Evolutionary conservation across 2,329 filamentous ascomycete genomes (phyloP), one percentile per base, ranked within the genome.

Genomic region (Fusarium austroafricanum): DNA sequence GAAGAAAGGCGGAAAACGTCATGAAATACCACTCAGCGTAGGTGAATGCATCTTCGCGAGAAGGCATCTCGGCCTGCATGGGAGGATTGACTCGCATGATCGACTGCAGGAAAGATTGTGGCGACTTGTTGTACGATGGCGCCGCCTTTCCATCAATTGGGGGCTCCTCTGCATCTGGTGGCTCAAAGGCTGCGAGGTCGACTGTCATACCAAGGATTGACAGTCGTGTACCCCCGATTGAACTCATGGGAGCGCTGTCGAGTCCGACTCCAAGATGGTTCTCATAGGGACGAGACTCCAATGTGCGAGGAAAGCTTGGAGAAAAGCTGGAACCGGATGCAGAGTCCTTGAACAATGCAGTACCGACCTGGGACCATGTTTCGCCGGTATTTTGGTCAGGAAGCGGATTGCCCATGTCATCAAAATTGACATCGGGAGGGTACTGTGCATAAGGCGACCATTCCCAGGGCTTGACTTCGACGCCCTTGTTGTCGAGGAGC

Each of bases 171-270:
- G 88, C 83, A 62, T 93, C 91, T 2, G 84, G 82, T 2, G 86
- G 87, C 45, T 90, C 85, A 73, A 92, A 93, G 43, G 90, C 88
- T 14, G 90, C 89, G 40, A 95, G 86, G 77, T 96, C 91, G 72
- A 96, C 91, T 44, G 92, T 90, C 70, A 91, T 91, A 33, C 92
- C 93, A 40, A 96, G 87, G 53, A 96, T 87, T 2, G 91, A 90
- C n/a, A 96, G 81, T 10, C 87, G 88, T 0, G 91, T 94, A 45
- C 92, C 92, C 72, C 90, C 90, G 74, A 94, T 90, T 10, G 90
- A 89, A 77, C 89, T 92, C 37, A 94, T 79, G 50, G 88, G 87
- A 10, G 87, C 86, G 70, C 86, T 88, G 55, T 90, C 87, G 9
- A 85, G 83, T 4, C 85, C 86, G 18, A 88, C 88, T 37, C 90